Percentiles rank a stretch among this genome's conserved stretches.
These are phyloP conservation scores for Rhodofomes roseus DNA, from an alignment of 1,284 basidiomycete genomes.

Conservation along the genomic window DNA sequence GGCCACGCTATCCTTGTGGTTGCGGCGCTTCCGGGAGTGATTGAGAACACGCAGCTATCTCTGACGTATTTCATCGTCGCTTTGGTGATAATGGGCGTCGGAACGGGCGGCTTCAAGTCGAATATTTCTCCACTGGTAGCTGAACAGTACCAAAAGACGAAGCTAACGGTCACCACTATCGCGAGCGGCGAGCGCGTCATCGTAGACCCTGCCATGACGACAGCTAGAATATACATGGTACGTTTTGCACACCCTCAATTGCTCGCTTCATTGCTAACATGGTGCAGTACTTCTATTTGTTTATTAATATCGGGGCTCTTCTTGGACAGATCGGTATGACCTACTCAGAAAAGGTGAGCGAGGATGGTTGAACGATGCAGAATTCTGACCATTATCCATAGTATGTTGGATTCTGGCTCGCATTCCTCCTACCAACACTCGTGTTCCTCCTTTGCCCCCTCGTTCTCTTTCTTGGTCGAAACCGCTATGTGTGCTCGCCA, in stretches of 20 bases:
- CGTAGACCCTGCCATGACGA: conserved; percentile 75
- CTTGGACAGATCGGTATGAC: conserved; percentile 70
- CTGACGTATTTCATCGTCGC: conserved; percentile 64
- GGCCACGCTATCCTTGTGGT: conserved; percentile 77
- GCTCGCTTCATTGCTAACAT: not conserved
- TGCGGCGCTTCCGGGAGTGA: conserved; percentile 68
- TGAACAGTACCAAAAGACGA: conserved; percentile 66
- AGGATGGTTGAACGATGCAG: not conserved
- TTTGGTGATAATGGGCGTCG: conserved; percentile 58
- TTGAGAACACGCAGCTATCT: conserved; percentile 52
- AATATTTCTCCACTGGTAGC: conserved; percentile 80
- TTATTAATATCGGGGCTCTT: conserved; percentile 77
- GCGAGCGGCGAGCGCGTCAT: conserved; percentile 74
- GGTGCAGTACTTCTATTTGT: conserved; percentile 69
- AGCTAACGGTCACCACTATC: conserved; percentile 50
- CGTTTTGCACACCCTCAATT: conserved; percentile 4
- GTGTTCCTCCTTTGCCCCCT: conserved; percentile 70
- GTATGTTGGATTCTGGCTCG: conserved; percentile 72
- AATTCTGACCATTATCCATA: conserved; percentile 7
- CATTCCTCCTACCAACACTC: conserved; percentile 65
- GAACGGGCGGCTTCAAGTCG: conserved; percentile 79
- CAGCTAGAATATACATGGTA: conserved; percentile 71
- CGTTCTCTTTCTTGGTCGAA: conserved; percentile 64
- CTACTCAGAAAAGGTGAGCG: conserved; percentile 62
- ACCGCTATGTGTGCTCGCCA: conserved; percentile 63